Conservation (phyloP, 371 early-diverging fungal genomes). For the Lichtheimia corymbifera region DNA sequence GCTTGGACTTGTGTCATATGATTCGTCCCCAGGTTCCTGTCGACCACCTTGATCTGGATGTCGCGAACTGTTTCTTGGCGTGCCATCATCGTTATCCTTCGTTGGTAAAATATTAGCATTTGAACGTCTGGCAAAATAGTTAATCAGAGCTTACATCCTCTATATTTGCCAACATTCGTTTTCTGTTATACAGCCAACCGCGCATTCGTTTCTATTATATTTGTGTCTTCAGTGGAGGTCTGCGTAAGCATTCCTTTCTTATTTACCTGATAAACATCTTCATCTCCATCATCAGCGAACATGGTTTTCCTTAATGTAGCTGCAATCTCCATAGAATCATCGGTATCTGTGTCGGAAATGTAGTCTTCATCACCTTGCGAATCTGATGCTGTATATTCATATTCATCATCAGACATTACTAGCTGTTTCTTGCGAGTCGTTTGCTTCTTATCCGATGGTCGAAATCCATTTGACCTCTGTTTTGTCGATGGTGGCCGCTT, state of each 20-base stretch:
- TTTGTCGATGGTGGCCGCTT: no score
- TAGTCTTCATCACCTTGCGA: slow-evolving; percentile 14
- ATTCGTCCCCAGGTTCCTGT: slow-evolving; percentile 24
- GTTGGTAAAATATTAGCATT: background rate
- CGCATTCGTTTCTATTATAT: slow-evolving; percentile 44
- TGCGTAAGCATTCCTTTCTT: background rate
- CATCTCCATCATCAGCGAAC: slow-evolving; percentile 67
- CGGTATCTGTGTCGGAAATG: slow-evolving; percentile 6
- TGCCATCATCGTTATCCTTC: slow-evolving; percentile 13
- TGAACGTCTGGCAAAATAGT: no score
- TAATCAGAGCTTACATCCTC: slow-evolving; percentile 23
- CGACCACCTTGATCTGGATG: background rate
- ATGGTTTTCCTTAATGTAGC: slow-evolving; percentile 11
- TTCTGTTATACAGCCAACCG: slow-evolving; percentile 58
- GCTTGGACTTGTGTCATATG: slow-evolving; percentile 59
- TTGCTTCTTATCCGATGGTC: no score
- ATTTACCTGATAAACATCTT: slow-evolving; percentile 48
- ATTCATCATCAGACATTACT: slow-evolving; percentile 26
- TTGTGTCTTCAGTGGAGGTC: background rate
- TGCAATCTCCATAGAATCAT: slow-evolving; percentile 8
- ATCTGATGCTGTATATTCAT: slow-evolving; percentile 12
- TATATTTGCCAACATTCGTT: slow-evolving; percentile 42
- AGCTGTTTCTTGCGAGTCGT: slow-evolving; percentile 16
- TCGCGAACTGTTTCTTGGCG: slow-evolving; percentile 7
- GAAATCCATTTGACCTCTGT: no score